Evolutionary conservation across 306 rosid species (phyloP).

Genomic region (Vicia villosa): DNA sequence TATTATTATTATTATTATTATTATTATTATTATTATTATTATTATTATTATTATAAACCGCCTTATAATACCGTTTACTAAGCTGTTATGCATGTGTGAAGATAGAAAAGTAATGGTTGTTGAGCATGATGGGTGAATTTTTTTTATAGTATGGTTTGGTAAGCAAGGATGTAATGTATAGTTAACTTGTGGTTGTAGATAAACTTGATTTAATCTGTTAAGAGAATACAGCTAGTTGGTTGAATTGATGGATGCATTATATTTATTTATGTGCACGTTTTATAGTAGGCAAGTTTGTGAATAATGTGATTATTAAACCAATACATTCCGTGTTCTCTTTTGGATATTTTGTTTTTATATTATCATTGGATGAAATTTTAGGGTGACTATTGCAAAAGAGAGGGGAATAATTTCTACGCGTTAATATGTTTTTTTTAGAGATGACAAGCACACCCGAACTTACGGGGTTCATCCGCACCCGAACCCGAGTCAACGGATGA

Average conservation of each 20-base stretch:
- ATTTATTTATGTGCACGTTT: slow-evolving; percentile 21
- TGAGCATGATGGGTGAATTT: slow-evolving; percentile 34
- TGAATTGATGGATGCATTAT: slow-evolving; percentile 27
- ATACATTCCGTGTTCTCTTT: background rate
- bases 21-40: no score
- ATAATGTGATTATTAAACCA: background rate
- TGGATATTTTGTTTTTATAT: background rate
- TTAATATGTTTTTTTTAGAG: no score
- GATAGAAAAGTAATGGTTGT: slow-evolving; percentile 4
- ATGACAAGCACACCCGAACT: no score
- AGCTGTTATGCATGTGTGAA: slow-evolving; percentile 10
- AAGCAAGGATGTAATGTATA: slow-evolving; percentile 22
- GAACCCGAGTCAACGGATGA: no score
- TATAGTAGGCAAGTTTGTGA: background rate
- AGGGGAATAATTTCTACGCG: no score
- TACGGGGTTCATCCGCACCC: no score
- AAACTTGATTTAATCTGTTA: slow-evolving; percentile 1
- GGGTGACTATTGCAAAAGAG: background rate
- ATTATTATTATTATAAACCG: no score
- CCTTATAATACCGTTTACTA: slow-evolving; percentile 42
- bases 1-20: no score
- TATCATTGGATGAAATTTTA: background rate
- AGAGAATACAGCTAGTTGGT: background rate
- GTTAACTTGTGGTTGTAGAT: slow-evolving; percentile 17
- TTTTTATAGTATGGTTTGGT: slow-evolving; percentile 12